Evolutionary conservation across 768 basidiomycete species (phyloP).

Genomic region (Lactarius quietus): DNA sequence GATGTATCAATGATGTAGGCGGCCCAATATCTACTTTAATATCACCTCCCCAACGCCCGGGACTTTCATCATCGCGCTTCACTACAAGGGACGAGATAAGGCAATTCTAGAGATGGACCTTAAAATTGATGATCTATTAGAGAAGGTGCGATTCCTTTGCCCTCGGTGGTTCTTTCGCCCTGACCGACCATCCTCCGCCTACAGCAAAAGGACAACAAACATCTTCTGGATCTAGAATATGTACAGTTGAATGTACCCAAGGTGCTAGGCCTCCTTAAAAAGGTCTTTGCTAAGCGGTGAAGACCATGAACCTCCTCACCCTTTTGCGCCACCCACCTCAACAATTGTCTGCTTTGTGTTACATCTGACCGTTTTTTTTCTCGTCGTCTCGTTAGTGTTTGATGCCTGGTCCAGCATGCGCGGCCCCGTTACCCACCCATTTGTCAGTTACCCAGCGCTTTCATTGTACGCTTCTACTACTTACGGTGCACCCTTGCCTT

Average conservation of each 20-base stretch:
- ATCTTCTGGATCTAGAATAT: slow-evolving; percentile 93
- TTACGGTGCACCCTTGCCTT: not conserved
- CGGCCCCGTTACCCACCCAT: slow-evolving; percentile 22
- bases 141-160: slow-evolving; percentile 64
- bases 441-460: slow-evolving; percentile 24
- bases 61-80: slow-evolving; percentile 97
- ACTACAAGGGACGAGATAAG: slow-evolving; percentile 98
- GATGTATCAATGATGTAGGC: slow-evolving; percentile 44
- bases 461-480: slow-evolving; percentile 16
- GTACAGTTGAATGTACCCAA: slow-evolving; percentile 97
- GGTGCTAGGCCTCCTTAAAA: slow-evolving; percentile 87
- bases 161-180: not conserved
- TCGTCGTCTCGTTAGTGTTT: slow-evolving; percentile 10
- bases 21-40: slow-evolving; percentile 98
- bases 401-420: slow-evolving; percentile 7
- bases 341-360: slow-evolving; percentile 9
- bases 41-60: slow-evolving; percentile 97
- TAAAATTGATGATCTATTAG: slow-evolving; percentile 95
- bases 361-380: slow-evolving; percentile 16
- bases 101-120: slow-evolving; percentile 99
- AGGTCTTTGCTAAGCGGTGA: slow-evolving; percentile 89
- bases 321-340: slow-evolving; percentile 13
- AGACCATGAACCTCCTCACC: not conserved
- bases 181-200: slow-evolving; percentile 15
- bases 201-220: slow-evolving; percentile 99